Conservation (phyloP, 495 filamentous ascomycete species). For the Penicillium fimorum region DNA sequence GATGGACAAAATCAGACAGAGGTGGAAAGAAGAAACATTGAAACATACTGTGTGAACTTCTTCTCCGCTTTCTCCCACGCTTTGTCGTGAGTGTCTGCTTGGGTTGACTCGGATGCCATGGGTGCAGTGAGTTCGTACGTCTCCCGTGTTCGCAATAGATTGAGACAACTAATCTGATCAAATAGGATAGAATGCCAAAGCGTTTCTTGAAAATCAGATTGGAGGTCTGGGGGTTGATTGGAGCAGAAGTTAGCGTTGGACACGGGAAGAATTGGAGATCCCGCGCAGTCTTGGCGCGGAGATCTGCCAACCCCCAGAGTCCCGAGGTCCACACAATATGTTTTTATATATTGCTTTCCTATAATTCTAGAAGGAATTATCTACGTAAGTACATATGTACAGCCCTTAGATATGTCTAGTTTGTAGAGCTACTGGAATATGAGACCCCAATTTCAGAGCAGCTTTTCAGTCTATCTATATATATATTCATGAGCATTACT, state of each 20-base stretch:
- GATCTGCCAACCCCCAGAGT: slow-evolving; percentile 7
- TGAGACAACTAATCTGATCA: neutral
- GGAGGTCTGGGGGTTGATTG: slow-evolving; percentile 23
- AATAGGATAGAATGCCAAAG: neutral
- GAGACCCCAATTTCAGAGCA: neutral
- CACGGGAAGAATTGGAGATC: slow-evolving; percentile 24
- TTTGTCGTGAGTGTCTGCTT: slow-evolving; percentile 27
- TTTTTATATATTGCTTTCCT: neutral
- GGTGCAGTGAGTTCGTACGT: neutral
- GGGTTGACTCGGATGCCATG: slow-evolving; percentile 20
- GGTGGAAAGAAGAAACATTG: neutral
- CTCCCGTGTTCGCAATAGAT: neutral
- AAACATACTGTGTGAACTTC: slow-evolving; percentile 43
- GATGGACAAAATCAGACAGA: neutral
- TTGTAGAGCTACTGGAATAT: neutral
- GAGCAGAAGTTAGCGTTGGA: slow-evolving; percentile 21
- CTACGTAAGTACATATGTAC: neutral
- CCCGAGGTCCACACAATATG: neutral
- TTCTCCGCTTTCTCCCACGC: slow-evolving; percentile 40
- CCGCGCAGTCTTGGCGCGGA: slow-evolving; percentile 35
- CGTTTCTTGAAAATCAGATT: slow-evolving; percentile 4
- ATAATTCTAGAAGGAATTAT: neutral
- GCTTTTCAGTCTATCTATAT: neutral
- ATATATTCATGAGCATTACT: neutral
- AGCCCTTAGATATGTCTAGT: neutral